Evolutionary conservation across 2,329 filamentous ascomycete genomes (phyloP), one percentile per base, ranked within the genome.

Genomic region (Claviceps spartinae): DNA sequence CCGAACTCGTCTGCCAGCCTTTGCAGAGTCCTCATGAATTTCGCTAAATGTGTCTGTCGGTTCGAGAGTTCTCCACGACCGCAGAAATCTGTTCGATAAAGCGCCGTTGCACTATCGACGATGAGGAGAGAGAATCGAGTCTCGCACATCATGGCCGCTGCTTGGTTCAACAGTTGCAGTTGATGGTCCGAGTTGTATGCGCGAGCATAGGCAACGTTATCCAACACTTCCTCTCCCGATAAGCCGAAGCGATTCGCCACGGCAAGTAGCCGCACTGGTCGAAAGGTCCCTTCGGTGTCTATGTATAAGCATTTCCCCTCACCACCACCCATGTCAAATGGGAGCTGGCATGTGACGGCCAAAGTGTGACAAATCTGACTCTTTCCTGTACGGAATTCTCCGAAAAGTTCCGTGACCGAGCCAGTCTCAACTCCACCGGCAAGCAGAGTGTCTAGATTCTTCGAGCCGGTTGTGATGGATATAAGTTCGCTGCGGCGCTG

Each of bases 121-220:
- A 98, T 83, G 48, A 98, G 81, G 8, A 98, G 78, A 3, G 93
- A 97, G 68, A 98, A 98, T 4, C 93, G 83, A 0, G 93, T 98
- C 72, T 98, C 94, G 53, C 90, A 96, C 94, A 98, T 98, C 93
- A 98, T 98, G 56, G 89, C 83, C 2, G 93, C 86, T 3, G 93
- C 94, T 67, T 97, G 91, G 62, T 93, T 93, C 56, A 98, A 81
- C 7, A 98, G 77, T 66, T 95, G 88, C 49, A 98, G 79, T 67
- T 98, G 93, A 68, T 98, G 93, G 59, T 98, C 93, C 0, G 91
- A 97, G 67, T 98, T 98, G 74, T 98, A 98, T 9, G 93, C 93
- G 54, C 93, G 85, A 48, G 94, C 94, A 67, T 98, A 98, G 3
- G 94, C 94, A 52, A 98, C 90, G 60, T 98, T 98, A 72, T 98